phyloP scores from a whole-genome alignment of 2,329 filamentous ascomycete genomes.

The Pseudogymnoascus sp. region DNA sequence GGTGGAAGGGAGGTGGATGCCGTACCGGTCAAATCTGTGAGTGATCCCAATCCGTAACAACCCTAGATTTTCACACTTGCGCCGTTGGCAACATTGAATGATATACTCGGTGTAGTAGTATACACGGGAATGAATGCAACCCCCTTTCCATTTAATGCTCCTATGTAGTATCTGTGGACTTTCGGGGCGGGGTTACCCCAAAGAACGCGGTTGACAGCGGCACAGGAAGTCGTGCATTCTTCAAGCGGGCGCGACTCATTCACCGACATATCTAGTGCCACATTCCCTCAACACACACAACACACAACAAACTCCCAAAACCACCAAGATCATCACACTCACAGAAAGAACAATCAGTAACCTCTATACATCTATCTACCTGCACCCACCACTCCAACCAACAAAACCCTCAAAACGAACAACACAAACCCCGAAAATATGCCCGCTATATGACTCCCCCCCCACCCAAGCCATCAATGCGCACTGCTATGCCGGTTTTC shows the following conservation, averaged over 20 bases:
- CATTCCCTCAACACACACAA: background rate
- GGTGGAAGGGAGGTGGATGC: background rate
- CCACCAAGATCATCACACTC: background rate
- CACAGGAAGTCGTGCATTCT: background rate
- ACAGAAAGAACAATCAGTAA: background rate
- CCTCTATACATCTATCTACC: slow-evolving; percentile 6
- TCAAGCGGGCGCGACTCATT: background rate
- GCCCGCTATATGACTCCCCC: background rate
- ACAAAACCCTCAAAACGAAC: background rate
- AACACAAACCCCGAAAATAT: background rate
- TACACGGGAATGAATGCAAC: too few species aligned
- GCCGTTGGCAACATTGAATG: background rate
- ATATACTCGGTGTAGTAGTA: background rate
- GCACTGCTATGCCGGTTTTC: background rate
- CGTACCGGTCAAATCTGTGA: background rate
- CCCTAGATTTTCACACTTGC: background rate
- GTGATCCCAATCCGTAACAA: background rate
- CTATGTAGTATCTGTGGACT: background rate
- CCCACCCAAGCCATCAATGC: background rate
- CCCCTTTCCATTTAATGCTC: background rate
- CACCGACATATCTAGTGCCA: background rate
- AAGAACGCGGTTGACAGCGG: background rate
- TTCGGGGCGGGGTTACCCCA: background rate
- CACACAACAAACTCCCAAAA: background rate
- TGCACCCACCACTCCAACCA: background rate